Evolutionary conservation across 306 rosid species (phyloP).

Genomic region (Cicer pinnatifidum): DNA sequence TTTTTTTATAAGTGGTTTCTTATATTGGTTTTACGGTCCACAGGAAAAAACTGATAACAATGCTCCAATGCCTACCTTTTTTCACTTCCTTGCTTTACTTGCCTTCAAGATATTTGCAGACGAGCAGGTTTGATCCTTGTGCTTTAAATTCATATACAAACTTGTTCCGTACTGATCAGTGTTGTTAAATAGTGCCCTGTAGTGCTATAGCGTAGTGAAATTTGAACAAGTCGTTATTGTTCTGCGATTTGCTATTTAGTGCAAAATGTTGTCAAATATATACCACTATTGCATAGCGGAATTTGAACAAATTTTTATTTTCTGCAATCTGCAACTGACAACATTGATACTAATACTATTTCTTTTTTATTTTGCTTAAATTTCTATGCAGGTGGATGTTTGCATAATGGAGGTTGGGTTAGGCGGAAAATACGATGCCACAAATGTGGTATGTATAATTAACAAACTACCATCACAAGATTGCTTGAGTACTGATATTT

Average conservation of each 20-base stretch:
- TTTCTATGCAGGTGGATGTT: conserved; percentile 79
- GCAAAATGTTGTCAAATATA: no score
- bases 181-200: no score
- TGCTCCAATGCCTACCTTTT: conserved; percentile 88
- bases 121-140: conserved; percentile 68
- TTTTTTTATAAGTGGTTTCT: conserved; percentile 34
- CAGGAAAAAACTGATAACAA: conserved; percentile 68
- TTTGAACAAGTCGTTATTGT: no score
- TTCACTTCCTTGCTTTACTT: conserved; percentile 95
- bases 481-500: conserved; percentile 39
- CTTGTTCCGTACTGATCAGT: conserved; percentile 23
- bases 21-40: conserved; percentile 36
- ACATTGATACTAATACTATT: conserved; percentile 2
- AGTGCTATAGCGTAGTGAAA: no score
- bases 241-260: no score
- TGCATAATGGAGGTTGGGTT: conserved; percentile 94
- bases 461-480: conserved; percentile 17
- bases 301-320: no score
- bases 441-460: conserved; percentile 78
- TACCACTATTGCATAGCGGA: no score
- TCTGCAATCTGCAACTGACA: no score
- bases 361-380: conserved; percentile 5
- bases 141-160: conserved; percentile 27
- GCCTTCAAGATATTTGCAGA: conserved; percentile 94
- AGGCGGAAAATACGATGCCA: conserved; percentile 94